Percentiles rank a stretch among this genome's conserved stretches.
These are phyloP conservation scores for Tulasnella sp. DNA, from an alignment of 768 basidiomycete genomes.

Conservation along the genomic window DNA sequence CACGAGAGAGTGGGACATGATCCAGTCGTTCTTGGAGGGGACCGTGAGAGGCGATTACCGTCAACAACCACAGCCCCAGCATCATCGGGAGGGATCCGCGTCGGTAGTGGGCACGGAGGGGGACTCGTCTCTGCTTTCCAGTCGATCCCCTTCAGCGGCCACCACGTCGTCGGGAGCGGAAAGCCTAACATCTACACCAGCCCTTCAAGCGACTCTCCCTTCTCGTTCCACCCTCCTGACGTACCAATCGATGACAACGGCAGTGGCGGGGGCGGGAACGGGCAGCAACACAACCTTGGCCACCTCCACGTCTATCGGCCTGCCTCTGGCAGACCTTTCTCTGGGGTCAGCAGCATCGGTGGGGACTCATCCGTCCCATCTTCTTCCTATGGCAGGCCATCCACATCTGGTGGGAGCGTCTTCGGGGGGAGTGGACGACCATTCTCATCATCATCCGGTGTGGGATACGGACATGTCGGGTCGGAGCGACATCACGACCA, in stretches of 20 bases:
- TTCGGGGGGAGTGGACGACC: constrained; percentile 7
- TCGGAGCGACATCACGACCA: too few relatives aligned
- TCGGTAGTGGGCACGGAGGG: too few relatives aligned
- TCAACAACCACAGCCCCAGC: too few relatives aligned
- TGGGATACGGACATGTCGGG: neutral
- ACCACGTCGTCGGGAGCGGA: neutral
- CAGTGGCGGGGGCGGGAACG: neutral
- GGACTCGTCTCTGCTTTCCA: neutral
- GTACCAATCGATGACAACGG: constrained; percentile 1
- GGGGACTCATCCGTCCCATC: constrained; percentile 2
- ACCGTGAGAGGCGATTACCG: too few relatives aligned
- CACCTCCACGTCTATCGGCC: constrained; percentile 9
- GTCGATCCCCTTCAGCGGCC: constrained; percentile 2
- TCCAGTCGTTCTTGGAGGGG: neutral
- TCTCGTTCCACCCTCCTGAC: constrained; percentile 15
- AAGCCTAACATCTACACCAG: constrained; percentile 2
- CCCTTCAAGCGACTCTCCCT: constrained; percentile 13
- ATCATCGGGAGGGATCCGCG: too few relatives aligned
- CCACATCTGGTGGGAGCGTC: constrained; percentile 8
- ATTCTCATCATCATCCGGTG: constrained; percentile 3
- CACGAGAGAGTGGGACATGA: neutral
- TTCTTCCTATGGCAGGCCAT: constrained; percentile 7
- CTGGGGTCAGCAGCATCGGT: constrained; percentile 14
- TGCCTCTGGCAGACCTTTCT: constrained; percentile 15
- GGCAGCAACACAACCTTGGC: neutral